Percentiles rank a stretch among this genome's conserved stretches.
These are phyloP conservation scores for Adansonia madagascariensis DNA, from an alignment of 441 rosid genomes.

Conservation along the genomic window DNA sequence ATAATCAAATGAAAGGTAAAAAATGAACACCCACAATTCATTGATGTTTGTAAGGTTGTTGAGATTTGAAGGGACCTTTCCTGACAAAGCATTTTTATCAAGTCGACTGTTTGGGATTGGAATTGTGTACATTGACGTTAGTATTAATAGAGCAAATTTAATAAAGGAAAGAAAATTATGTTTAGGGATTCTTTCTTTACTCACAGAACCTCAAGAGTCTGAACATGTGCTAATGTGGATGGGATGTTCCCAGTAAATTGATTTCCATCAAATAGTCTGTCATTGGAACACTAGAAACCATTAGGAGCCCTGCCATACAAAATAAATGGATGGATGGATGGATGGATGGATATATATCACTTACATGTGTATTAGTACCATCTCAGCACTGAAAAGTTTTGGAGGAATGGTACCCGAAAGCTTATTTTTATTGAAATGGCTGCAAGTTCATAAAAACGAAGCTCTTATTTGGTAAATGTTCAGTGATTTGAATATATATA, in stretches of 20 bases:
- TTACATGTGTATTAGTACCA: slow-evolving; percentile 89
- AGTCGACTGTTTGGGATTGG: slow-evolving; percentile 69
- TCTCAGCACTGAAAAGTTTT: slow-evolving; percentile 68
- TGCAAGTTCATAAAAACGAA: slow-evolving; percentile 38
- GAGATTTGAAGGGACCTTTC: slow-evolving; percentile 67
- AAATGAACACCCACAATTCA: slow-evolving; percentile 65
- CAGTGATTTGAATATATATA: not conserved
- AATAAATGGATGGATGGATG: not conserved
- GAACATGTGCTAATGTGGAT: slow-evolving; percentile 61
- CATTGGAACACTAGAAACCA: slow-evolving; percentile 18
- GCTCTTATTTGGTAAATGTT: not conserved
- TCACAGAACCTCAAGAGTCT: slow-evolving; percentile 97
- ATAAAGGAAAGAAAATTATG: slow-evolving; percentile 7
- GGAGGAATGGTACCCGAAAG: slow-evolving; percentile 88
- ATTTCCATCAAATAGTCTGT: slow-evolving; percentile 88
- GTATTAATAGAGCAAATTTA: not conserved
- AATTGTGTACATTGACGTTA: slow-evolving; percentile 10
- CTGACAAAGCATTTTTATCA: slow-evolving; percentile 77
- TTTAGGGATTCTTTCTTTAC: slow-evolving; percentile 41
- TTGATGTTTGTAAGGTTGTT: slow-evolving; percentile 64
- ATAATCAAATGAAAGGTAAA: slow-evolving; percentile 22
- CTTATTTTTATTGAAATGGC: slow-evolving; percentile 94
- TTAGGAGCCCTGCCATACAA: not conserved
- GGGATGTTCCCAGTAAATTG: slow-evolving; percentile 74
- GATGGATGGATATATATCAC: slow-evolving; percentile 29